Evolutionary conservation across 2,329 filamentous ascomycete species (phyloP), one percentile per base, ranked within the genome.

Genomic region (Beauveria caledonica): DNA sequence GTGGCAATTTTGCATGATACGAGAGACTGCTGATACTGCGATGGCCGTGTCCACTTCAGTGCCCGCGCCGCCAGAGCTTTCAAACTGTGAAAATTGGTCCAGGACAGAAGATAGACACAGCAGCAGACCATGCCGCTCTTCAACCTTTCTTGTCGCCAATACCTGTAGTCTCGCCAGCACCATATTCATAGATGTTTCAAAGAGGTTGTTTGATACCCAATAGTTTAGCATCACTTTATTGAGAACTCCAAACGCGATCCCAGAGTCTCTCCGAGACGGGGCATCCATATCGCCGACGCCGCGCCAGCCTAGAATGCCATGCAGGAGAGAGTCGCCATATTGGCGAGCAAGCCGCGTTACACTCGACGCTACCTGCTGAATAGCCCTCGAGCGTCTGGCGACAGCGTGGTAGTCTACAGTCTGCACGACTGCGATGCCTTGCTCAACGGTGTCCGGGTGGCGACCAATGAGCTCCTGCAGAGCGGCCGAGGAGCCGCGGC

Each of bases 401-500:
- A 99, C 92, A 42, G 90, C 85, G 70, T 96, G 92, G 69, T 97
- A 99, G 69, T 99, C 94, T 1, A 97, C 90, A 2, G 84, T 82
- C 69, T 97, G 94, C 0, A 97, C 91, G 2, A 97, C 80, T 46
- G 85, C 75, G 60, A 99, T 97, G 0, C 93, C 94, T 67, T 92
- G 79, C 17, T 82, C 78, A 39, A 97, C 85, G 0, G 84, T 92
- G 67, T 97, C 87, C 0, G 94, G 93, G 73, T 99, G 93, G 10
- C 94, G 86, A 11, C 94, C 94, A 62, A 97, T 88, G 15, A 99
- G 80, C 71, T 99, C 94, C 70, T 99, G 94, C 42, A 99, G 76
- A 2, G 94, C 94, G 48, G 94, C 94, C 27, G 94, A 97, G 33
- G 93, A 88, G 3, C 93, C 94, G 65, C 94, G 85, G 57, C 94